Conservation (phyloP, 2,329 filamentous ascomycete genomes). For the Malbranchea cinnamomea region DNA sequence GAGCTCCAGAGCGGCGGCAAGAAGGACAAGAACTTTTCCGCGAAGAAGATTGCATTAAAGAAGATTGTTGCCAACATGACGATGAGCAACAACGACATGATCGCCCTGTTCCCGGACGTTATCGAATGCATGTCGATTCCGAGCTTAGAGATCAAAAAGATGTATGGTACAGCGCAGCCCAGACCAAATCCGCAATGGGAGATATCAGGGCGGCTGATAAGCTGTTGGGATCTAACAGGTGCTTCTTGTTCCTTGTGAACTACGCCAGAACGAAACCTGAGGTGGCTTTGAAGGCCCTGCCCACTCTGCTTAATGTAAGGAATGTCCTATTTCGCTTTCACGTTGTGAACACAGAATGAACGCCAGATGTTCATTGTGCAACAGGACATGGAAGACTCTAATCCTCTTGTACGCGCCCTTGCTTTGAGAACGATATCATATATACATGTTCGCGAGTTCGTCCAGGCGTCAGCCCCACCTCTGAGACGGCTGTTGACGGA, state of each 20-base stretch:
- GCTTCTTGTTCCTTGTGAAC: slow-evolving; percentile 93
- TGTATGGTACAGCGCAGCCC: slow-evolving; percentile 42
- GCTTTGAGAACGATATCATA: slow-evolving; percentile 94
- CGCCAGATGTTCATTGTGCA: slow-evolving; percentile 3
- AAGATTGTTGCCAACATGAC: slow-evolving; percentile 99
- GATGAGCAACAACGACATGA: slow-evolving; percentile 99
- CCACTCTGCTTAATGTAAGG: slow-evolving; percentile 63
- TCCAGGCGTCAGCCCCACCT: slow-evolving; percentile 74
- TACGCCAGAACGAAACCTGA: slow-evolving; percentile 92
- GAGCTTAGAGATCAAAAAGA: slow-evolving; percentile 98
- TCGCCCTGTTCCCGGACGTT: slow-evolving; percentile 88
- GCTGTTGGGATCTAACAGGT: slow-evolving; percentile 60
- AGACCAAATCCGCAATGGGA: background rate
- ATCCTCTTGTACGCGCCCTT: slow-evolving; percentile 81
- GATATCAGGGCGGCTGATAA: background rate
- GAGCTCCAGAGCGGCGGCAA: slow-evolving; percentile 89
- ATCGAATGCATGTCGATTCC: slow-evolving; percentile 90
- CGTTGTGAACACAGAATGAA: background rate
- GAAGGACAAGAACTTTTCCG: slow-evolving; percentile 92
- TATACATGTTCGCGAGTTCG: slow-evolving; percentile 89
- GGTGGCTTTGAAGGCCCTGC: slow-evolving; percentile 81
- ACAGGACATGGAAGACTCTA: slow-evolving; percentile 84
- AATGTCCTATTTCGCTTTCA: no score
- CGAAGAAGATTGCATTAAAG: slow-evolving; percentile 96
- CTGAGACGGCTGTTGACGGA: slow-evolving; percentile 75